phyloP scores from a whole-genome alignment of 1,284 basidiomycete species.

The Pascua guehoae region DNA sequence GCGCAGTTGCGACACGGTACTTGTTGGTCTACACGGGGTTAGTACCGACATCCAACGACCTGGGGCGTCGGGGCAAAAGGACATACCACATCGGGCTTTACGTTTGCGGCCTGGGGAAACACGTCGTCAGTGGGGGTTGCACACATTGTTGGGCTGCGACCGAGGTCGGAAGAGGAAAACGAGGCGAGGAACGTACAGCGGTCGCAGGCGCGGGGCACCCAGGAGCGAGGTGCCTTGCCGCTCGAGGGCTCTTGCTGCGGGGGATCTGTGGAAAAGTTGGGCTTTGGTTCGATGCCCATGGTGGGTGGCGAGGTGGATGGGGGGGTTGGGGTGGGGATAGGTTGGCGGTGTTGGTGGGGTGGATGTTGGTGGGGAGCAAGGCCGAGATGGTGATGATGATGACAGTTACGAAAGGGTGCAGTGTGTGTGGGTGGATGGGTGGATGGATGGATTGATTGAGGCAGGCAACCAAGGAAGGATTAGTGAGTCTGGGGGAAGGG shows the following conservation, averaged over 20 bases:
- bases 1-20: constrained; percentile 32
- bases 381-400: too few relatives aligned
- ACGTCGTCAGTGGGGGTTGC: background rate
- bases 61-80: background rate
- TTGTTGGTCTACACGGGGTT: constrained; percentile 21
- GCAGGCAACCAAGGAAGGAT: too few relatives aligned
- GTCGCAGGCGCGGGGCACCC: constrained; percentile 30
- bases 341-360: too few relatives aligned
- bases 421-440: too few relatives aligned
- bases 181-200: constrained; percentile 18
- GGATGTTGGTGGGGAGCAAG: too few relatives aligned
- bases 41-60: background rate
- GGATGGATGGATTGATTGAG: too few relatives aligned
- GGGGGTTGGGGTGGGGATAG: background rate
- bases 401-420: too few relatives aligned
- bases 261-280: too few relatives aligned
- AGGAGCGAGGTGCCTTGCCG: constrained; percentile 23
- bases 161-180: background rate
- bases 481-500: too few relatives aligned
- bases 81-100: constrained; percentile 34
- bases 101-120: constrained; percentile 24
- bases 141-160: background rate
- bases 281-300: background rate
- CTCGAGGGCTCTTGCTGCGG: constrained; percentile 17
- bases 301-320: background rate